A percentile compares a stretch with the other conserved stretches of the same genome.
Conservation (phyloP, 441 rosid genomes). For the Metrosideros polymorpha region DNA sequence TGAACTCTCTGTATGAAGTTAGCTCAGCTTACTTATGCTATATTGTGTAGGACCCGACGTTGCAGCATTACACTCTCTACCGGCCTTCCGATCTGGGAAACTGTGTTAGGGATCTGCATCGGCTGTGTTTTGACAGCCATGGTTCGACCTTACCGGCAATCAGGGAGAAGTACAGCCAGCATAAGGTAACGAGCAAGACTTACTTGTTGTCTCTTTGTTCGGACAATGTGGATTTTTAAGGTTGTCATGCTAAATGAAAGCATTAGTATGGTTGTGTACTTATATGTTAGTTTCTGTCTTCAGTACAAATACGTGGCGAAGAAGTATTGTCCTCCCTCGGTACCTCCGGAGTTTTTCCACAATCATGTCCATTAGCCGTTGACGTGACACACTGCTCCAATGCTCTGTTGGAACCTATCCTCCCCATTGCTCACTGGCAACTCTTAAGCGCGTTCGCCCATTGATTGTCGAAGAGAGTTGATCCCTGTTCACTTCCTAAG, state of each 20-base stretch:
- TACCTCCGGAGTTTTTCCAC: constrained; percentile 65
- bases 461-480: neutral
- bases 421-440: neutral
- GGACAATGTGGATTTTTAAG: neutral
- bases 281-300: neutral
- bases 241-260: neutral
- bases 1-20: neutral
- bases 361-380: constrained; percentile 9
- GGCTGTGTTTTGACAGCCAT: constrained; percentile 37
- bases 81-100: constrained; percentile 46
- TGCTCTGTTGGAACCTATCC: constrained; percentile 28
- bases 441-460: neutral
- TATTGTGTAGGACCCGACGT: constrained; percentile 49
- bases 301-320: constrained; percentile 91
- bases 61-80: constrained; percentile 81
- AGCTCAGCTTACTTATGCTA: neutral
- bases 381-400: constrained; percentile 14
- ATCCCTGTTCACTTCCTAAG: neutral
- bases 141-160: constrained; percentile 56
- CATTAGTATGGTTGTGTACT: neutral
- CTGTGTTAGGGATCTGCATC: constrained; percentile 69
- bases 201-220: neutral
- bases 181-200: constrained; percentile 42
- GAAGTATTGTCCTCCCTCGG: constrained; percentile 63
- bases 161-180: constrained; percentile 84